Evolutionary conservation across 2,329 filamentous ascomycete species (phyloP).

Genomic region (Sclerotinia spermophila): DNA sequence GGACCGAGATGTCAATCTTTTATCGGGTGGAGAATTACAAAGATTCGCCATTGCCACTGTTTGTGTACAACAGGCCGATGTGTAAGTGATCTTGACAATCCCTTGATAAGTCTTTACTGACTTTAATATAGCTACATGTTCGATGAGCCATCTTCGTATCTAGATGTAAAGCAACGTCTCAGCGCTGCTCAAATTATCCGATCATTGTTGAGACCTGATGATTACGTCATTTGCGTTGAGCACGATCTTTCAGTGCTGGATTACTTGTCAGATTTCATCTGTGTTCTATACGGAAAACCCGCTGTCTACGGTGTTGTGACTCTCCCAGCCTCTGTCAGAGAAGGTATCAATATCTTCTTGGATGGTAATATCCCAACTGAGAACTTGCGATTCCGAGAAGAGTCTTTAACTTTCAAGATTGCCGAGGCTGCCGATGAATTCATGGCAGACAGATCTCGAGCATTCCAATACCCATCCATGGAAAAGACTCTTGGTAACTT

Average conservation of each 20-base stretch:
- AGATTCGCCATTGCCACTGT: conserved; percentile 96
- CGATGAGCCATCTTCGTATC: conserved; percentile 96
- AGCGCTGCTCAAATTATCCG: conserved; percentile 90
- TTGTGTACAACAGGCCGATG: conserved; percentile 92
- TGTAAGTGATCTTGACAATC: conserved; percentile 46
- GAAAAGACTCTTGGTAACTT: conserved; percentile 90
- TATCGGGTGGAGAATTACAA: conserved; percentile 97
- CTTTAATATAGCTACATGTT: conserved; percentile 76
- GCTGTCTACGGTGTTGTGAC: conserved; percentile 98
- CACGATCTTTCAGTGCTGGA: conserved; percentile 98
- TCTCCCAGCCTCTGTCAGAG: conserved; percentile 88
- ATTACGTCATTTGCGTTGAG: conserved; percentile 98
- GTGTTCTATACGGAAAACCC: conserved; percentile 91
- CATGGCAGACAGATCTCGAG: conserved; percentile 75
- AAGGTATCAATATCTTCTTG: conserved; percentile 99
- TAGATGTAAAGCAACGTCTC: conserved; percentile 98
- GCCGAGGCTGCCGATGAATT: conserved; percentile 87
- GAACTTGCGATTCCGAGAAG: conserved; percentile 96
- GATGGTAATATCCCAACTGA: conserved; percentile 98
- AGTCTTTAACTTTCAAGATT: conserved; percentile 93
- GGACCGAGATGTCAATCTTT: conserved; percentile 82
- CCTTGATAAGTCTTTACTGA: neutral
- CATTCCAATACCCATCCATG: conserved; percentile 86
- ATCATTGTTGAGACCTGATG: conserved; percentile 78
- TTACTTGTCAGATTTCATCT: conserved; percentile 98